These are phyloP conservation scores for Fusarium chlamydosporum DNA, from an alignment of 2,329 filamentous ascomycete species.

Conservation along the genomic window DNA sequence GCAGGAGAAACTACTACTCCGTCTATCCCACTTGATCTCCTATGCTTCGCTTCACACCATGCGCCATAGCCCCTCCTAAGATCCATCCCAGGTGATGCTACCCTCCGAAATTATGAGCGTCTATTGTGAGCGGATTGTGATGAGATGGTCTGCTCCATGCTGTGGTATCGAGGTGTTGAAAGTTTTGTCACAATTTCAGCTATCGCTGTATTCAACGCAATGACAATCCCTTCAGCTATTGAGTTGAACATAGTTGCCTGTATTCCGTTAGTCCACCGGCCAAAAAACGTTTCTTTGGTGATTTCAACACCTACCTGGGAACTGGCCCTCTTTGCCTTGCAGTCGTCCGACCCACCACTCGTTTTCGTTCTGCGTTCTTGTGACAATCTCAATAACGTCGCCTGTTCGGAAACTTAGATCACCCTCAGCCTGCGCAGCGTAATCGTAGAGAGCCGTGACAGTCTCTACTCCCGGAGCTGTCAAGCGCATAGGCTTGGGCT, in stretches of 20 bases:
- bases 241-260: constrained; percentile 67
- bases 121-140: constrained; percentile 29
- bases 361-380: constrained; percentile 88
- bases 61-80: constrained; percentile 12
- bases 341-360: constrained; percentile 96
- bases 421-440: constrained; percentile 93
- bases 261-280: constrained; percentile 45
- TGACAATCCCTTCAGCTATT: constrained; percentile 38
- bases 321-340: constrained; percentile 86
- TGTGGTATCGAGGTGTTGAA: constrained; percentile 31
- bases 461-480: constrained; percentile 77
- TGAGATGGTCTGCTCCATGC: constrained; percentile 30
- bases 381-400: constrained; percentile 90
- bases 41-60: constrained; percentile 21
- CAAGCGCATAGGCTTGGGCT: constrained; percentile 83
- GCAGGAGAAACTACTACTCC: constrained; percentile 5
- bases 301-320: constrained; percentile 79
- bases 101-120: constrained; percentile 26
- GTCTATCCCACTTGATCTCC: constrained; percentile 12
- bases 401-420: constrained; percentile 92
- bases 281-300: not conserved
- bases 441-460: constrained; percentile 94
- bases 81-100: constrained; percentile 16
- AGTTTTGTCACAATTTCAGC: constrained; percentile 13
- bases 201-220: constrained; percentile 3